Base-by-base conservation (phyloP, 192 early-diverging fungal genomes). In the Linnemannia hyalina region DNA sequence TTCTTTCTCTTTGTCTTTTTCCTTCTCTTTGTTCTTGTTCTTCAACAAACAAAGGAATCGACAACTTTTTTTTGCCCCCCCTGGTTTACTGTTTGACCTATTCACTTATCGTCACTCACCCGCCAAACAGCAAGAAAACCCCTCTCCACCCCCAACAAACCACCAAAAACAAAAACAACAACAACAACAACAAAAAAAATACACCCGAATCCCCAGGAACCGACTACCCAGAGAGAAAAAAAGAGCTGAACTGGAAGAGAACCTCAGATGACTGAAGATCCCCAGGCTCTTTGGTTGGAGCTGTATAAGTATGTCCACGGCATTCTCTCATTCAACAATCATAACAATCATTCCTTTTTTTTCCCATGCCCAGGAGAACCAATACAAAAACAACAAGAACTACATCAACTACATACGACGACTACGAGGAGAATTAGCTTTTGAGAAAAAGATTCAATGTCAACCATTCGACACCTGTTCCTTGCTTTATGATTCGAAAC, bases 231-330 rank as follows among this genome's bases (percentile, higher is more conserved):
- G 15, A 47, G 46, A 47, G 18, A 49, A n/a, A 44, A 29, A 49
- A 38, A n/a, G n/a, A 40, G 22, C 38, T 36, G 41, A 41, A 22
- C 65, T 11, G 65, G 70, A 71, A 71, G 40, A 71, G 70, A 57
- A 75, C 32, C 52, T 41, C 52, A 70, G 13, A 85, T 85, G 83
- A 68, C 83, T 2, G 83, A 80, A 63, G 83, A 85, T 77, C 78
- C 78, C 22, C 83, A 85, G 29, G 41, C 74, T 29, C n/a, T 80
- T n/a, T 86, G 84, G 84, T 40, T 86, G 63, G 79, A 81, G 63
- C 75, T 71, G 20, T 86, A 81, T 75, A 80, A 46, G 84, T 86
- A 85, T 42, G 65, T 54, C 26, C 26, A 49, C 4, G 52, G 7
- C 6, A 20, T 18, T 32, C 38, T 42, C 36, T 38, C 69, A 0